These are phyloP conservation scores for Aspergillus sp. DNA, from an alignment of 2,329 filamentous ascomycete species.

Conservation along the genomic window DNA sequence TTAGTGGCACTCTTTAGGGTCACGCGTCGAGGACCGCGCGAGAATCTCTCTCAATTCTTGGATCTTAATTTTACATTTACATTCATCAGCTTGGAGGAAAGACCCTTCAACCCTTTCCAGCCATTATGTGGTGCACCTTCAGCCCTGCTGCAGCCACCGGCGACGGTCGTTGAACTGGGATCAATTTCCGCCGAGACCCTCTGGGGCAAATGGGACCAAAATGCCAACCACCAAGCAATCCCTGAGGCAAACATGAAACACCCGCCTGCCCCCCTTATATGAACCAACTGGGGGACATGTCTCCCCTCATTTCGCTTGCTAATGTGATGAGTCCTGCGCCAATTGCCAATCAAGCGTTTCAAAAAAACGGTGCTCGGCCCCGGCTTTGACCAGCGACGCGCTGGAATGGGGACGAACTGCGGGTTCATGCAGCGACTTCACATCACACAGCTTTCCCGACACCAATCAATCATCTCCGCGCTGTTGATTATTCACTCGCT, in stretches of 20 bases:
- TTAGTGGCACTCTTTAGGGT: no score
- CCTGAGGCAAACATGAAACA: conserved; percentile 4
- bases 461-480: neutral
- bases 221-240: neutral
- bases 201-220: no score
- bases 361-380: neutral
- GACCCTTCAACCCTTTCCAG: no score
- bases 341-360: conserved; percentile 2
- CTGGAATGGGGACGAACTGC: conserved; percentile 5
- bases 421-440: conserved; percentile 4
- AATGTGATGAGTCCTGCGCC: neutral
- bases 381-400: neutral
- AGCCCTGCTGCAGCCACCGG: no score
- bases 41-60: no score
- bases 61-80: no score
- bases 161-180: no score
- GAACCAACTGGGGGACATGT: no score
- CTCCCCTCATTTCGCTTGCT: conserved; percentile 6
- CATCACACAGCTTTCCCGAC: neutral
- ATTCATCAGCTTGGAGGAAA: no score
- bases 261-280: neutral
- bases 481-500: neutral
- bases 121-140: no score
- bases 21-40: no score
- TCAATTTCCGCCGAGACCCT: neutral